Conservation (phyloP, 306 rosid species). For the Inga laurina region DNA sequence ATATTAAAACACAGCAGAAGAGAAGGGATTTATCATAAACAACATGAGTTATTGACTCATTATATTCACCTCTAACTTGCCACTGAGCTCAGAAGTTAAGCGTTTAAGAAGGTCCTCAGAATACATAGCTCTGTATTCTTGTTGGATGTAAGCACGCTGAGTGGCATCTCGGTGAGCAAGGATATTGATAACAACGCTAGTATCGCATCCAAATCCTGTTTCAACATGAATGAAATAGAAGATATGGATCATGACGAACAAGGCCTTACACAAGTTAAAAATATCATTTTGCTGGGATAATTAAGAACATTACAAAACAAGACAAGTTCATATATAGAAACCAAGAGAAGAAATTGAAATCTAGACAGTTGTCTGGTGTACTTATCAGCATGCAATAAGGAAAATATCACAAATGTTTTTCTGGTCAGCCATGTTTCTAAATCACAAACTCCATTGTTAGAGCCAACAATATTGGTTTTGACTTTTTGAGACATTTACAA, state of each 20-base stretch:
- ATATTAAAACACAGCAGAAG: too few relatives aligned
- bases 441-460: background rate
- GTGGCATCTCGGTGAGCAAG: conserved; percentile 71
- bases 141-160: conserved; percentile 68
- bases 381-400: too few relatives aligned
- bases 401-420: background rate
- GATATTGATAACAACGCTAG: conserved; percentile 61
- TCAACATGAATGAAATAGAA: background rate
- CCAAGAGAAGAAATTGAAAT: background rate
- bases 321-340: background rate
- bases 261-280: background rate
- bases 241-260: background rate
- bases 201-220: conserved; percentile 81
- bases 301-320: too few relatives aligned
- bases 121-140: conserved; percentile 61
- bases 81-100: conserved; percentile 66
- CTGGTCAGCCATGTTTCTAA: background rate
- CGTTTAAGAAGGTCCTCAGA: conserved; percentile 63
- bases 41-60: background rate
- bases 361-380: background rate
- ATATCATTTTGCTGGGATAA: background rate
- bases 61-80: conserved; percentile 54
- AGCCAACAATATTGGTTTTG: background rate
- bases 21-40: background rate
- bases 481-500: background rate